Base-by-base conservation (phyloP, 768 basidiomycete genomes). In the Agrocybe chaxingu region DNA sequence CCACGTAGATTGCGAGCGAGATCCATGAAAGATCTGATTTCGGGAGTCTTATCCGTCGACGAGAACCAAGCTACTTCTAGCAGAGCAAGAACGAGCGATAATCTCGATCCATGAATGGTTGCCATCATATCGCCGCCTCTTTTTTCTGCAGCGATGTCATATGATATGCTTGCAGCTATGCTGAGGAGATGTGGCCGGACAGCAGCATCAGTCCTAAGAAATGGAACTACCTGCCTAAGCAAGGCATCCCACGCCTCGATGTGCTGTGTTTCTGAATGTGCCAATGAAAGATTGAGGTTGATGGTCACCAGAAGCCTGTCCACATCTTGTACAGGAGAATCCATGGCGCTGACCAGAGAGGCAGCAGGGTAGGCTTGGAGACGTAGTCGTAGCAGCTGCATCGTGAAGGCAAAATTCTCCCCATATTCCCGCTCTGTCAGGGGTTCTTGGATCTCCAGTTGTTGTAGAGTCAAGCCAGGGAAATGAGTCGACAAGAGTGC, bases 231-330 rank as follows among this genome's bases (percentile, higher is more conserved):
- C 59, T 83, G 81, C 37, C 81, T 78, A 38, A 93, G 72, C 39
- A 96, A 66, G 40, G 76, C 73, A 45, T 85, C 82, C 91, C 91
- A 96, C 3, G 92, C 80, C 50, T 89, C 82, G 0, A 87, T 80
- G 40, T 92, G 73, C 1, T 81, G 71, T 2, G 79, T 80, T 64
- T 95, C 89, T 0, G 89, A 77, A 58, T 96, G 87, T 16, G 89
- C 74, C 35, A 97, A 71, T 1, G 92, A 94, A 42, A 94, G 77
- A 62, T 95, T 94, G 56, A 93, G 77, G 65, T 97, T 97, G 64
- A 95, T 82, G 1, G 85, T 82, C 42, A 80, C 72, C 3, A 92
- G 69, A 32, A 78, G 75, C 43, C 76, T 80, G 56, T 88, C 79
- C 10, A 82, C 69, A 4, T 69, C 68, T 8, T 81, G 76, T 0